Conservation (phyloP, 352 stramenopile genomes). For the Paralagenidium karlingii region DNA sequence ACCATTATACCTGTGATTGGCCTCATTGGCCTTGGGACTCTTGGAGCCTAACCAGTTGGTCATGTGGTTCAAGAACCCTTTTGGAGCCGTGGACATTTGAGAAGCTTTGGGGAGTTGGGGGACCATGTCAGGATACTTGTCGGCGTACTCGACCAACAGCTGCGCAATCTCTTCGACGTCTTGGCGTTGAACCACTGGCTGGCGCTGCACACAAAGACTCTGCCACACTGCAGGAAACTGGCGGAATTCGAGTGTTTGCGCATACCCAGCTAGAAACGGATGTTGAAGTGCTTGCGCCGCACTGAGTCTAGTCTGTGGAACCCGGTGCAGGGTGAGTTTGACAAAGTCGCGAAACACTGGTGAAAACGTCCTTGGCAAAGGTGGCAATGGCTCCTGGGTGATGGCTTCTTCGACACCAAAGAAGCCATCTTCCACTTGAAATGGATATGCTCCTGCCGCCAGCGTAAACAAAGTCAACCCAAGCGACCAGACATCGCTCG, state of each 20-base stretch:
- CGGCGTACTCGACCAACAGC: constrained; percentile 24
- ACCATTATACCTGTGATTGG: no score
- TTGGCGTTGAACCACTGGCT: constrained; percentile 9
- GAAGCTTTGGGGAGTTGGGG: no score
- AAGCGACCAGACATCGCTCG: constrained; percentile 71
- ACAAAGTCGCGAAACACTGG: constrained; percentile 88
- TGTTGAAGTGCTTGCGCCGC: constrained; percentile 81
- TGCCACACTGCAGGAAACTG: constrained; percentile 27
- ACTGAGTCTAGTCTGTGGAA: constrained; percentile 69
- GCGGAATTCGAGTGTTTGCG: constrained; percentile 9
- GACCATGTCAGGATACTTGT: no score
- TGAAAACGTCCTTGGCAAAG: constrained; percentile 73
- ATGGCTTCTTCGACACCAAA: constrained; percentile 79
- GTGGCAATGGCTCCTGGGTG: constrained; percentile 51
- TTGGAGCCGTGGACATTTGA: no score
- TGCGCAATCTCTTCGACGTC: constrained; percentile 15
- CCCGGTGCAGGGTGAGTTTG: constrained; percentile 81
- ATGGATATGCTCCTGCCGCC: constrained; percentile 52
- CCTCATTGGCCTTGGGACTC: no score
- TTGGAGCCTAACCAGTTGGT: no score
- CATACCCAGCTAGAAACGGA: constrained; percentile 68
- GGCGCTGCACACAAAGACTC: constrained; percentile 9
- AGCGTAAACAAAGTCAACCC: constrained; percentile 60
- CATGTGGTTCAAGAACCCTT: no score
- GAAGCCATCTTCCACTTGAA: constrained; percentile 60